Percentiles rank a stretch among this genome's conserved stretches.
phyloP scores from a whole-genome alignment of 2,329 filamentous ascomycete genomes.

The Rhytidhysteron rufulum region DNA sequence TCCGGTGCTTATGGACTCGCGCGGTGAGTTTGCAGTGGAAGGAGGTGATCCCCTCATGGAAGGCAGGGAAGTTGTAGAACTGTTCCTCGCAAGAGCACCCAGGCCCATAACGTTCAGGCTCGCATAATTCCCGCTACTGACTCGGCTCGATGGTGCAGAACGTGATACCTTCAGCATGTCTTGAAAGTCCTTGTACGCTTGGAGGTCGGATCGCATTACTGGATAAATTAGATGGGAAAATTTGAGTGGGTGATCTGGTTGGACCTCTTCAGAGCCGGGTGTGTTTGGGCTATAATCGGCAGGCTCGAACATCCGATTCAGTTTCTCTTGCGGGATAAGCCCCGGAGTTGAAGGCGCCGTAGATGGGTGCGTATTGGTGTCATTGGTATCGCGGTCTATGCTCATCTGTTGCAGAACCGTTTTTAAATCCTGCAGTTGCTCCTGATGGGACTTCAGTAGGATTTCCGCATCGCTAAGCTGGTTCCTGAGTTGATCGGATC shows the following conservation, averaged over 20 bases:
- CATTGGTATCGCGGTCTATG: slow-evolving; percentile 67
- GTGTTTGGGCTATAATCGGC: slow-evolving; percentile 50
- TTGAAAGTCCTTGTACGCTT: slow-evolving; percentile 80
- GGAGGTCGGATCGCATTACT: slow-evolving; percentile 76
- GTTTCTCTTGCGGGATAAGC: slow-evolving; percentile 54
- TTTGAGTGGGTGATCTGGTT: slow-evolving; percentile 62
- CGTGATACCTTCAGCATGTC: slow-evolving; percentile 63
- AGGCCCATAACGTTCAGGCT: slow-evolving; percentile 59
- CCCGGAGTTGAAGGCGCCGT: slow-evolving; percentile 77
- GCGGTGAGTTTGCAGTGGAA: slow-evolving; percentile 31
- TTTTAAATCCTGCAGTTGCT: slow-evolving; percentile 89
- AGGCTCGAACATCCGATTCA: slow-evolving; percentile 58
- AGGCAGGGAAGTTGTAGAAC: slow-evolving; percentile 47
- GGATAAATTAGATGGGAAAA: slow-evolving; percentile 81
- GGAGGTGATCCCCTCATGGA: slow-evolving; percentile 51
- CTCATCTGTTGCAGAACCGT: slow-evolving; percentile 85
- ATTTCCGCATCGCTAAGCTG: slow-evolving; percentile 85
- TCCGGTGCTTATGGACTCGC: slow-evolving; percentile 20
- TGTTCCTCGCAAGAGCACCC: slow-evolving; percentile 46
- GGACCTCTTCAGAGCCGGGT: slow-evolving; percentile 49
- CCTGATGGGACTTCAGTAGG: slow-evolving; percentile 83
- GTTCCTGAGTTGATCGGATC: slow-evolving; percentile 80
- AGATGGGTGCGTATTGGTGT: slow-evolving; percentile 62
- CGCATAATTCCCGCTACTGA: slow-evolving; percentile 67
- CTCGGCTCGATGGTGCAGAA: slow-evolving; percentile 61